These are phyloP conservation scores for Sugiyamaella japonica DNA, from an alignment of 1,139 yeast genomes.

Conservation along the genomic window DNA sequence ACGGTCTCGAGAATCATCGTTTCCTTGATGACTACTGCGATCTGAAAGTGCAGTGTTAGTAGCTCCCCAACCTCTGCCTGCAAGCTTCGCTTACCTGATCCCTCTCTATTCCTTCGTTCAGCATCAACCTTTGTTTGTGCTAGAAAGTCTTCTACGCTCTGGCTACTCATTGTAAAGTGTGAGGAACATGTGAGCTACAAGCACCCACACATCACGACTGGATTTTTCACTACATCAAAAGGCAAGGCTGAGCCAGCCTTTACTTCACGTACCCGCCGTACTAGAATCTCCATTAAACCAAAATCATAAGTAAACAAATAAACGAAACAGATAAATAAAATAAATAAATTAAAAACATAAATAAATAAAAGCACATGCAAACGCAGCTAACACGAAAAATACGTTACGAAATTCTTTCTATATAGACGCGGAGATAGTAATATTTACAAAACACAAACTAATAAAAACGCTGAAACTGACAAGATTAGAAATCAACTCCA, in stretches of 20 bases:
- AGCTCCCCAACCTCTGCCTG: not conserved
- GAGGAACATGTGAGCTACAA: not conserved
- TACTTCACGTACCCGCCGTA: not conserved
- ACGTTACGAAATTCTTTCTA: conserved; percentile 13
- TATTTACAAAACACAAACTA: conserved; percentile 9
- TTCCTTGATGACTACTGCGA: not conserved
- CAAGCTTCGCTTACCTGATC: conserved; percentile 1
- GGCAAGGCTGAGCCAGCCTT: not conserved
- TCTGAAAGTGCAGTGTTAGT: not conserved
- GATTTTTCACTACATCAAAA: not conserved
- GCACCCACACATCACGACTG: too few species aligned
- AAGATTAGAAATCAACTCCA: conserved; percentile 48
- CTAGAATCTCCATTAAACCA: not conserved
- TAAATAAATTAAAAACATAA: conserved; percentile 1
- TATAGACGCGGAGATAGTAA: conserved; percentile 15
- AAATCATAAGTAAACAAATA: conserved; percentile 3
- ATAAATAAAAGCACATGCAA: conserved; percentile 19
- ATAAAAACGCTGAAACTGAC: conserved; percentile 9
- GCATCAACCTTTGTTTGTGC: not conserved
- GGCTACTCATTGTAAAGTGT: conserved; percentile 9
- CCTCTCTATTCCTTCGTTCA: not conserved
- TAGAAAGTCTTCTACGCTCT: conserved; percentile 1
- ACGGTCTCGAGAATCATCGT: not conserved
- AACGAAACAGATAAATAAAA: conserved; percentile 19
- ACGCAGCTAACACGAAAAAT: conserved; percentile 15